Conservation (phyloP, 805 yeast species). For the Teunomyces cretensis region DNA sequence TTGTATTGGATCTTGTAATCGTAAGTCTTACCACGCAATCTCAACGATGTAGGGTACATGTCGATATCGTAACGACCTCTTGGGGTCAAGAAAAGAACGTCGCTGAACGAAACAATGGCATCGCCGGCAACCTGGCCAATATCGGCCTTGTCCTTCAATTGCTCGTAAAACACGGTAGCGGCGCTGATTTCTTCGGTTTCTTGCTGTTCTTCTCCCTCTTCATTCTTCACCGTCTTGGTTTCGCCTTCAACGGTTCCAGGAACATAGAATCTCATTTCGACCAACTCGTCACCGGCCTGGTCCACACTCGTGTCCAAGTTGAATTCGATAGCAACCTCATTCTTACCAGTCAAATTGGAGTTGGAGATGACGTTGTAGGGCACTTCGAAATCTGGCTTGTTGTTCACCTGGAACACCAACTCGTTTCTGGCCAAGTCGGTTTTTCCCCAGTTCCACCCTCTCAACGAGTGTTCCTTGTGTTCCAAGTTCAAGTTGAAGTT, state of each 20-base stretch:
- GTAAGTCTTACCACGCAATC: constrained; percentile 95
- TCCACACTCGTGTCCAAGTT: constrained; percentile 57
- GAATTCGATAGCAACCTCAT: constrained; percentile 90
- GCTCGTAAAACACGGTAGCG: constrained; percentile 86
- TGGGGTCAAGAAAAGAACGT: constrained; percentile 90
- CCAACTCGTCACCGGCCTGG: constrained; percentile 91
- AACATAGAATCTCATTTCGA: constrained; percentile 88
- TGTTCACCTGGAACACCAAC: constrained; percentile 78
- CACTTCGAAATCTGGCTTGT: constrained; percentile 87
- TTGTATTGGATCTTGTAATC: constrained; percentile 92
- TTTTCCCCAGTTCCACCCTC: constrained; percentile 99
- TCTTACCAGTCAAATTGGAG: constrained; percentile 85
- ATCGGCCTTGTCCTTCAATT: constrained; percentile 87
- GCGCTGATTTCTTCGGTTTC: constrained; percentile 53
- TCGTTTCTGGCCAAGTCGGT: constrained; percentile 91
- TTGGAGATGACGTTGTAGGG: constrained; percentile 81
- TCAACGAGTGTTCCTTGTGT: constrained; percentile 82
- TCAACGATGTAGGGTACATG: constrained; percentile 81
- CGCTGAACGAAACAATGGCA: constrained; percentile 89
- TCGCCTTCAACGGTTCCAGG: constrained; percentile 78
- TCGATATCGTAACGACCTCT: constrained; percentile 98
- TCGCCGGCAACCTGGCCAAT: constrained; percentile 94
- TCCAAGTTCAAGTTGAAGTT: constrained; percentile 74
- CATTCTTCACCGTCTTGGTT: constrained; percentile 25
- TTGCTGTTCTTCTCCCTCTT: constrained; percentile 19